phyloP scores from a whole-genome alignment of 208 protist species.

The Wallacemonas sp. region DNA sequence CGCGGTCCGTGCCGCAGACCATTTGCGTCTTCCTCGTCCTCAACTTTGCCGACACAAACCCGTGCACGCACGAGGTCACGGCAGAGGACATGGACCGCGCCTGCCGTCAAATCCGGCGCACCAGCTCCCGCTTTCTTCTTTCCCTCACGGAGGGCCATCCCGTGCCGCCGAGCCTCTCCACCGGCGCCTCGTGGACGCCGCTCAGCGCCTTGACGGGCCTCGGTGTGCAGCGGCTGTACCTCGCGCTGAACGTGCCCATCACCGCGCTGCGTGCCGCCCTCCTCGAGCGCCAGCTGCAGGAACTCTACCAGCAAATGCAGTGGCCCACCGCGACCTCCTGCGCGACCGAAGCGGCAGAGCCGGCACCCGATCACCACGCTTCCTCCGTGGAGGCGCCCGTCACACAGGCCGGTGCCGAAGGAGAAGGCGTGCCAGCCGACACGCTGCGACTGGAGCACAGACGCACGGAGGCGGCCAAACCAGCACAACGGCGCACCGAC shows the following conservation, averaged over 20 bases:
- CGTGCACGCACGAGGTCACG: constrained; percentile 31
- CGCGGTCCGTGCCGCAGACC: constrained; percentile 50
- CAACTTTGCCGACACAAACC: constrained; percentile 56
- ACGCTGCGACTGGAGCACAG: background rate
- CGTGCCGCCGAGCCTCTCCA: constrained; percentile 42
- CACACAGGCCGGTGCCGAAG: no score
- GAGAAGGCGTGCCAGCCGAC: background rate
- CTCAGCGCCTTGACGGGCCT: constrained; percentile 50
- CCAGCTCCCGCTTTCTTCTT: constrained; percentile 51
- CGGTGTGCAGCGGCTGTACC: constrained; percentile 48
- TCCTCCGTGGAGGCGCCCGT: background rate
- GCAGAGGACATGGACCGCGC: constrained; percentile 46
- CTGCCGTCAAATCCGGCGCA: constrained; percentile 38
- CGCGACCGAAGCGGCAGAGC: background rate
- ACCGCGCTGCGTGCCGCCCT: constrained; percentile 43
- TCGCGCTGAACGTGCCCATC: constrained; percentile 66
- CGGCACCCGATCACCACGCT: background rate
- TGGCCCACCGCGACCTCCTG: constrained; percentile 6
- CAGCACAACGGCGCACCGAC: background rate
- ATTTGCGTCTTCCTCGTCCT: constrained; percentile 67
- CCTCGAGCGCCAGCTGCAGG: constrained; percentile 45
- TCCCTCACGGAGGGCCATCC: constrained; percentile 40
- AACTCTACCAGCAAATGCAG: constrained; percentile 16
- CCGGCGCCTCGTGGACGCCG: constrained; percentile 43
- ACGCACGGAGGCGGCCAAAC: background rate